Conservation (phyloP, 179 eudicot genomes). For the Gypsophila paniculata region DNA sequence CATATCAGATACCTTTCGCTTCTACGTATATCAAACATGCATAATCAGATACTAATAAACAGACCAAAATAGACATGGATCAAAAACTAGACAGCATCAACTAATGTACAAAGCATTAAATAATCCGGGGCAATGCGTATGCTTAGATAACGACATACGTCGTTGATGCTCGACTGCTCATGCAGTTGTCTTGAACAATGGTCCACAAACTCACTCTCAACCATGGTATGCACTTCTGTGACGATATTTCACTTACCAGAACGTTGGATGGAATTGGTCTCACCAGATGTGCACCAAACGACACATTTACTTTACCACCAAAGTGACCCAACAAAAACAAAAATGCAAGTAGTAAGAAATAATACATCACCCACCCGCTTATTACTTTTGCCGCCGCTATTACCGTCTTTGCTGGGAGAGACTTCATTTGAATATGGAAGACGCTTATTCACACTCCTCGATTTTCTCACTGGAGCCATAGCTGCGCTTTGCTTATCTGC, state of each 20-base stretch:
- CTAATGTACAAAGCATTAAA: conserved; percentile 7
- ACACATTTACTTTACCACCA: not conserved
- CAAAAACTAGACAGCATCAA: not conserved
- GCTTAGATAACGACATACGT: not conserved
- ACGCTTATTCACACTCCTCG: conserved; percentile 78
- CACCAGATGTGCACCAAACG: not conserved
- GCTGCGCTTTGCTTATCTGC: conserved; percentile 18
- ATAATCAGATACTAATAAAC: conserved; percentile 12
- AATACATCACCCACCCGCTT: conserved; percentile 54
- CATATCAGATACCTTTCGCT: conserved; percentile 85
- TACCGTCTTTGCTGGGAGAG: conserved; percentile 68
- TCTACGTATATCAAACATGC: conserved; percentile 41
- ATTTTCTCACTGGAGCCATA: conserved; percentile 92
- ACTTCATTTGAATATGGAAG: conserved; percentile 52
- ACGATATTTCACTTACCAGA: not conserved
- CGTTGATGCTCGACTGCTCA: not conserved
- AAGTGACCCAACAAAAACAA: not conserved
- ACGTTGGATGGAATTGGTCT: no score
- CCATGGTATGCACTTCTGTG: not conserved
- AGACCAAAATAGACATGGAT: not conserved
- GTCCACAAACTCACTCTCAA: conserved; percentile 3
- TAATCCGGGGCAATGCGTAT: not conserved
- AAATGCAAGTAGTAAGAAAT: not conserved
- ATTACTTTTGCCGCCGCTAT: conserved; percentile 44
- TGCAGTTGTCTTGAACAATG: not conserved